Percentiles rank a stretch among this genome's conserved stretches.
Evolutionary conservation across 768 basidiomycete species (phyloP).

Genomic region (Agrocybe pediades): DNA sequence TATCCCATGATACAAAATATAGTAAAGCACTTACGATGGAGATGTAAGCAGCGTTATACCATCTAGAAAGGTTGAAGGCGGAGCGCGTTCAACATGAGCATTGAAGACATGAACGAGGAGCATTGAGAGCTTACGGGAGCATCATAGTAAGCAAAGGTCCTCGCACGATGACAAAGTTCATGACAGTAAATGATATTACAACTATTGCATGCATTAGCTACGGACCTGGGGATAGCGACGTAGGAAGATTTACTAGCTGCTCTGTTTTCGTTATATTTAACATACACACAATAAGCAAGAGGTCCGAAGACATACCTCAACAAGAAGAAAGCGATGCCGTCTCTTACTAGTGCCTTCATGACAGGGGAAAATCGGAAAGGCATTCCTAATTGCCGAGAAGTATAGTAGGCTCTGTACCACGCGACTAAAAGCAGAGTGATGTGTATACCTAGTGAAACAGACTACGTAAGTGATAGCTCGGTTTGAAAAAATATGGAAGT

Average conservation of each 20-base stretch:
- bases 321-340: neutral
- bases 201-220: neutral
- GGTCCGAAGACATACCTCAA: neutral
- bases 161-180: neutral
- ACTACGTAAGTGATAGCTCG: too few species aligned
- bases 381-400: neutral
- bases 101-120: neutral
- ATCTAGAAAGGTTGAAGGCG: too few species aligned
- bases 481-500: too few species aligned
- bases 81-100: neutral
- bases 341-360: slow-evolving; percentile 4
- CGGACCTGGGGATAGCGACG: neutral
- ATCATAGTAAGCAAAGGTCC: neutral
- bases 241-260: neutral
- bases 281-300: neutral
- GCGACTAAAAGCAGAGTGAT: neutral
- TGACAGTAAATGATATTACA: neutral
- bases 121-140: neutral
- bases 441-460: neutral
- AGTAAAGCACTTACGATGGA: neutral
- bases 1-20: neutral
- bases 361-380: neutral
- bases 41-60: neutral
- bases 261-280: neutral
- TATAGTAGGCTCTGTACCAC: neutral